Conservation (phyloP, 257 asterid species). For the Galeopsis tetrahit region DNA sequence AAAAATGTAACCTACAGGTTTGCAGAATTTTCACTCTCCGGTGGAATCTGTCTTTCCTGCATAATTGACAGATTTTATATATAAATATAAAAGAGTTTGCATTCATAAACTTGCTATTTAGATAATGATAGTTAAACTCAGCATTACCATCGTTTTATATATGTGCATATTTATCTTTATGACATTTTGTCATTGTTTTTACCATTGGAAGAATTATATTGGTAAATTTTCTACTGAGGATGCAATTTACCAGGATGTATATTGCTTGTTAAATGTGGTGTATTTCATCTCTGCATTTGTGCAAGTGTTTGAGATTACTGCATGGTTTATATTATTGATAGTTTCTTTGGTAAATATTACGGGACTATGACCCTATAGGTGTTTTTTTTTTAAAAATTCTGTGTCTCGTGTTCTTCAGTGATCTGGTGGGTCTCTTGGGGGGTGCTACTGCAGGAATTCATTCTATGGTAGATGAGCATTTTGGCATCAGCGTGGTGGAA, state of each 20-base stretch:
- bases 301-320: not conserved
- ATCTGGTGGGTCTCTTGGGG: conserved; percentile 82
- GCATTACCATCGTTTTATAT: not conserved
- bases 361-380: not conserved
- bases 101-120: conserved; percentile 1
- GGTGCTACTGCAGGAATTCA: conserved; percentile 85
- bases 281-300: not conserved
- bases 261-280: not conserved
- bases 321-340: conserved; percentile 14
- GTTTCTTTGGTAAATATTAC: not conserved
- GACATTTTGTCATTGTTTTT: not conserved
- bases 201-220: not conserved
- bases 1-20: conserved; percentile 85
- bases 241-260: conserved; percentile 4
- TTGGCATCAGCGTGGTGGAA: conserved; percentile 95
- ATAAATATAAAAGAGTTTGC: not conserved
- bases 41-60: not conserved
- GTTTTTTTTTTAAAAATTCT: not conserved
- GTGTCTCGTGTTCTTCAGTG: conserved; percentile 47
- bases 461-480: conserved; percentile 96
- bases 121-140: not conserved
- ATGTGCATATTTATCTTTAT: not conserved
- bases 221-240: not conserved
- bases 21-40: conserved; percentile 24
- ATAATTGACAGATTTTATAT: not conserved